A percentile compares a stretch with the other conserved stretches of the same genome.
Evolutionary conservation across 257 asterid genomes (phyloP).

Genomic region (Knoxia roxburghii): DNA sequence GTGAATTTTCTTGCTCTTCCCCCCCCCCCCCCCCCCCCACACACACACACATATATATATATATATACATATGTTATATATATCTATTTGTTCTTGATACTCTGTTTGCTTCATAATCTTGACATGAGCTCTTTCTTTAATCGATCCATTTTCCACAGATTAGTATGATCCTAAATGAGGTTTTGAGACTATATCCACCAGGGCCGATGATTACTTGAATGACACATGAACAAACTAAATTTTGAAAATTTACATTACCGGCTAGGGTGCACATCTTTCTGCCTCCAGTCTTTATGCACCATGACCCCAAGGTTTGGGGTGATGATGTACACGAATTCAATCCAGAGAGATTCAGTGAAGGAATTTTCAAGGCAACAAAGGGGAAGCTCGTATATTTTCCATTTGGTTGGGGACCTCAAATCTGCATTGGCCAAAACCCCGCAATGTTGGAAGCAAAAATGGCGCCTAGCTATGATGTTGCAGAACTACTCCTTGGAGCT

Average conservation of each 20-base stretch:
- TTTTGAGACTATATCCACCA: too few species aligned
- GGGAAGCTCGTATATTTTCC: constrained; percentile 17
- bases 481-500: constrained; percentile 20
- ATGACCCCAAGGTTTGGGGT: constrained; percentile 28
- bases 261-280: constrained; percentile 11
- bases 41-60: too few species aligned
- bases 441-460: constrained; percentile 24
- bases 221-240: too few species aligned
- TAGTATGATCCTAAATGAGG: too few species aligned
- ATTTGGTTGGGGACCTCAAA: constrained; percentile 29
- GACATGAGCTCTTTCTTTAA: too few species aligned
- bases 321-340: constrained; percentile 26
- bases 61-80: too few species aligned
- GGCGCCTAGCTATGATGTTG: constrained; percentile 22
- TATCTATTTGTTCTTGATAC: too few species aligned
- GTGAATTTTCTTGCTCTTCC: too few species aligned
- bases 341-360: background rate
- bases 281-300: constrained; percentile 18
- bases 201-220: too few species aligned
- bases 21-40: too few species aligned
- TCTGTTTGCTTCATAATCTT: background rate
- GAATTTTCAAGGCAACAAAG: constrained; percentile 12
- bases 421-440: constrained; percentile 24
- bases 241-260: constrained; percentile 7
- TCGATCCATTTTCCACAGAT: too few species aligned